Conservation (phyloP, 768 basidiomycete species). For the Tulasnella sp. region DNA sequence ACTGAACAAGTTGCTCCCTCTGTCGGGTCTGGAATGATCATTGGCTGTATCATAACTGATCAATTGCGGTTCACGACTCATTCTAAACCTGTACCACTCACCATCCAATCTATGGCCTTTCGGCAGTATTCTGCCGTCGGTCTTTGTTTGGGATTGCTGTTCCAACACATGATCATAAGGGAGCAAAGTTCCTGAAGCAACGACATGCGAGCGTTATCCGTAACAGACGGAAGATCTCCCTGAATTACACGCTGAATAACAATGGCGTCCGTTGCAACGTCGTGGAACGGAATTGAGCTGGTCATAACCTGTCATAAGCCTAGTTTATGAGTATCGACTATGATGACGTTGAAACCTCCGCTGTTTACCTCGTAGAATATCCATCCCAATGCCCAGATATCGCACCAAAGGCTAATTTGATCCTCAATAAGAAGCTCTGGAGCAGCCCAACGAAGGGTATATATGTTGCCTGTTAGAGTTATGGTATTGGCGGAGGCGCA, state of each 20-base stretch:
- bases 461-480: background rate
- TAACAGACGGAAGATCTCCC: background rate
- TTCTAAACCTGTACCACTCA: background rate
- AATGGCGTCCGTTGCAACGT: background rate
- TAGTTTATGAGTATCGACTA: background rate
- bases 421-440: background rate
- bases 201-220: background rate
- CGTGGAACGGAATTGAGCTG: background rate
- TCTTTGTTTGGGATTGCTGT: background rate
- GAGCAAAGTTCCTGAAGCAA: background rate
- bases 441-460: background rate
- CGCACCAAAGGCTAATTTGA: background rate
- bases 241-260: background rate
- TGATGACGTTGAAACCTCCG: background rate
- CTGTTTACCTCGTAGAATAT: background rate
- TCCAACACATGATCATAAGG: background rate
- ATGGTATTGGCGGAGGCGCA: background rate
- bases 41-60: background rate
- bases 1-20: background rate
- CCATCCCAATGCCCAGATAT: background rate
- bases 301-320: background rate
- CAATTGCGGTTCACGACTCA: background rate
- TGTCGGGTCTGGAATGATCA: background rate
- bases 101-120: background rate
- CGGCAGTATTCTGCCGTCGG: background rate